Evolutionary conservation across 2,329 filamentous ascomycete species (phyloP).

Genomic region (Elsinoe arachidis): DNA sequence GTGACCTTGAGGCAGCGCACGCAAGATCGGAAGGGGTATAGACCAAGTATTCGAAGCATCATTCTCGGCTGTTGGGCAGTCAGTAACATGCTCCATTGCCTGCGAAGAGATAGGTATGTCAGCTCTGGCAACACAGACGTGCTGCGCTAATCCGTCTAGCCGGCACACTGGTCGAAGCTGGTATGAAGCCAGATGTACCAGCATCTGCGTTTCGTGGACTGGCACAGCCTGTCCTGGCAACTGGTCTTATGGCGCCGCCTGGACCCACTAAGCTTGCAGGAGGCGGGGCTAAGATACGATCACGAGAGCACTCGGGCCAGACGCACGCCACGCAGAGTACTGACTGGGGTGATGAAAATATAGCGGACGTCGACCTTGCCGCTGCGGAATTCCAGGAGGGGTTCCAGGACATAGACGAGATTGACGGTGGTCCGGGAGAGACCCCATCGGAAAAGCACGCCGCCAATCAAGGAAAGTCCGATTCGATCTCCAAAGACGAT

Average conservation of each 20-base stretch:
- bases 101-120: constrained; percentile 70
- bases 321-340: constrained; percentile 29
- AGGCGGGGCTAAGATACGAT: not conserved
- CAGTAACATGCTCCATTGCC: constrained; percentile 61
- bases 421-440: constrained; percentile 23
- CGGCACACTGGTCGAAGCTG: constrained; percentile 47
- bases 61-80: constrained; percentile 46
- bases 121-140: not conserved
- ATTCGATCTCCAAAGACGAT: constrained; percentile 24
- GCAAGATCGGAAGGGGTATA: constrained; percentile 53
- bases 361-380: constrained; percentile 46
- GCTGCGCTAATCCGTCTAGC: constrained; percentile 31
- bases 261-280: not conserved
- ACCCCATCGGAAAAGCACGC: not conserved
- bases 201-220: constrained; percentile 33
- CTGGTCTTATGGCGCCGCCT: not conserved
- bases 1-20: constrained; percentile 44
- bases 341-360: constrained; percentile 44
- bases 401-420: constrained; percentile 47
- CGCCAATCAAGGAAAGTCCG: not conserved
- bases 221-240: not conserved
- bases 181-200: constrained; percentile 43
- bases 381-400: constrained; percentile 31
- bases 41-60: constrained; percentile 52
- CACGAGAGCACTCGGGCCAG: not conserved